Evolutionary conservation across 2,329 filamentous ascomycete species (phyloP).

Genomic region (Sporothrix luriei): DNA sequence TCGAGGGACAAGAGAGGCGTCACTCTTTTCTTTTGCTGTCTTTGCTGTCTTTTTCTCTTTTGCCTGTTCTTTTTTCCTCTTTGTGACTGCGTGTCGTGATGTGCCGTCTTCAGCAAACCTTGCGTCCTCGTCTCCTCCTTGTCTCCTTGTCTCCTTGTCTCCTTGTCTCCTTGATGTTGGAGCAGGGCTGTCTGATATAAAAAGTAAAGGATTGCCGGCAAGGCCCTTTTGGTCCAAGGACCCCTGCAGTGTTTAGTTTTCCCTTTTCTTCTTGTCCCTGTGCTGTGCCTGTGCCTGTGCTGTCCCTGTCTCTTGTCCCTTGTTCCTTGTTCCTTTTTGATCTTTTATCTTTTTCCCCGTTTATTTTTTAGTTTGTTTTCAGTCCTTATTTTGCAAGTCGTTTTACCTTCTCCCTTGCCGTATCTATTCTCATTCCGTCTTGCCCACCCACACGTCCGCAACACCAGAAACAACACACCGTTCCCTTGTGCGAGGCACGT

Average conservation of each 20-base stretch:
- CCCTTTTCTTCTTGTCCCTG: no score
- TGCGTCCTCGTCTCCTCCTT: neutral
- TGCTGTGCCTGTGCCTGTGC: no score
- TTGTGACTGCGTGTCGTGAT: neutral
- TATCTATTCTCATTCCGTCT: constrained; percentile 16
- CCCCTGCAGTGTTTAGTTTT: constrained; percentile 16
- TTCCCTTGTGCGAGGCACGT: constrained; percentile 4
- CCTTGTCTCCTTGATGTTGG: constrained; percentile 10
- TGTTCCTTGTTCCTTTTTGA: neutral
- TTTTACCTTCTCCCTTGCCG: neutral
- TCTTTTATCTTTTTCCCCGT: neutral
- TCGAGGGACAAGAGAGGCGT: neutral
- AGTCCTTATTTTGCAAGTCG: neutral
- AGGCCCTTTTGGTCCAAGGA: constrained; percentile 12
- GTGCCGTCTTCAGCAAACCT: neutral
- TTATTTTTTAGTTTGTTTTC: neutral
- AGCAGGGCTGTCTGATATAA: constrained; percentile 30
- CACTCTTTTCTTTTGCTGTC: neutral
- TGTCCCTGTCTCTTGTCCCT: no score
- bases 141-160: constrained; percentile 14
- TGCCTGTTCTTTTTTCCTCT: neutral
- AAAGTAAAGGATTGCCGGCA: constrained; percentile 18
- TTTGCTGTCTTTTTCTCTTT: neutral
- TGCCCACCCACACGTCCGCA: neutral
- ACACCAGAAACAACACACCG: constrained; percentile 13